These are phyloP conservation scores for Mortierella alpina DNA, from an alignment of 192 early-diverging fungal species.

Conservation along the genomic window DNA sequence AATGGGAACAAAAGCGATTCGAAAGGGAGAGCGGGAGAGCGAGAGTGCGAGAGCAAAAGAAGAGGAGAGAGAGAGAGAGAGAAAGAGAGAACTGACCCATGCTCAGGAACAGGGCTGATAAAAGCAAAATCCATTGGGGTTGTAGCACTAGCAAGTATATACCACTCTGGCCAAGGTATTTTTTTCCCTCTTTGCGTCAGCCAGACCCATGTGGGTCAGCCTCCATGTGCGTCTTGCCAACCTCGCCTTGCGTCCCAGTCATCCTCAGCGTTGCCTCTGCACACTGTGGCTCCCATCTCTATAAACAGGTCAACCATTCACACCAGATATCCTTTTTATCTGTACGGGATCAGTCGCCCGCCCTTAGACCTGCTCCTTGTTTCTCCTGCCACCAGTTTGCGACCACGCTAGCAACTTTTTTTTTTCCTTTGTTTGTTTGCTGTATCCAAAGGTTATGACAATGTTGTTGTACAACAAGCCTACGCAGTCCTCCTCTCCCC, in stretches of 20 bases:
- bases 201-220: no score
- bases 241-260: not conserved
- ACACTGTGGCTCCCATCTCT: no score
- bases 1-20: not conserved
- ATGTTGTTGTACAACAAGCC: no score
- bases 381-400: not conserved
- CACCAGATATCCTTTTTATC: no score
- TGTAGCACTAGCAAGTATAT: no score
- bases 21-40: constrained; percentile 3
- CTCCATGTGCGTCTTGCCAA: not conserved
- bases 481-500: no score
- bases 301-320: no score
- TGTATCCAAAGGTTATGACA: no score
- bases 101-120: not conserved
- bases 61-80: constrained; percentile 6
- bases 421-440: no score
- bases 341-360: not conserved
- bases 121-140: not conserved
- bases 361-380: not conserved
- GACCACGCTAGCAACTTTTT: no score
- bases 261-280: no score
- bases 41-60: not conserved
- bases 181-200: not conserved
- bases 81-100: constrained; percentile 4
- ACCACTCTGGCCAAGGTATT: no score